Evolutionary conservation across 2,329 filamentous ascomycete species (phyloP), one percentile per base, ranked within the genome.

Genomic region (Epichloe aotearoae): DNA sequence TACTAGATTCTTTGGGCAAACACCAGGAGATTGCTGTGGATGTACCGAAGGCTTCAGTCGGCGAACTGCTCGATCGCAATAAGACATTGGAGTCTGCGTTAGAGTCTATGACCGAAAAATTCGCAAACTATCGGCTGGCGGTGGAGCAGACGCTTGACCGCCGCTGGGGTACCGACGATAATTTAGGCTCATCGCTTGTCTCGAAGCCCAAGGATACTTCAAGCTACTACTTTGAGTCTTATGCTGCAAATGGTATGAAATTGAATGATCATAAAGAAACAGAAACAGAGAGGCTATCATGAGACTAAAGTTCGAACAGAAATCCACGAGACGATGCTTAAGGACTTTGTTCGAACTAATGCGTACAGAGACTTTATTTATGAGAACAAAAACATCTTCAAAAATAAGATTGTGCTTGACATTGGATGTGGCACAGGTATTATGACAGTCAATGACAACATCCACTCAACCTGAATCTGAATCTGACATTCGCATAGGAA

Each of bases 331-430:
- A 89, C 86, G 7, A 97, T 97, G 90, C 77, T 97, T 55, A 95
- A 95, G 65, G 90, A 97, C 62, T 75, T 79, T 0, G 76, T 95
- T 40, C 84, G 90, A 48, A 97, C 90, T 11, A 86, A 95, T 60
- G 84, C 88, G 3, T 97, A 97, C 69, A 82, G 90, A 44, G 89
- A 97, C 68, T 95, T 96, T 64, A 89, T 96, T 61, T 95, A 96
- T 70, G 80, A 83, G 57, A 88, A 96, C 71, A 93, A 95, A 66
- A 74, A 88, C 57, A 71, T 95, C 3, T 95, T 96, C 68, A 80
- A 82, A 34, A 86, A 82, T 60, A 95, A 95, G 70, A 80, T 83
- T 10, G 86, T 96, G 12, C 79, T 97, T 6, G 90, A 97, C 62
- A 89, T 96, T 56, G 90, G 90, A 47, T 96, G 90, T 62, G 86